Evolutionary conservation across 1,139 yeast genomes (phyloP).

Genomic region (Zygosaccharomyces sapae): DNA sequence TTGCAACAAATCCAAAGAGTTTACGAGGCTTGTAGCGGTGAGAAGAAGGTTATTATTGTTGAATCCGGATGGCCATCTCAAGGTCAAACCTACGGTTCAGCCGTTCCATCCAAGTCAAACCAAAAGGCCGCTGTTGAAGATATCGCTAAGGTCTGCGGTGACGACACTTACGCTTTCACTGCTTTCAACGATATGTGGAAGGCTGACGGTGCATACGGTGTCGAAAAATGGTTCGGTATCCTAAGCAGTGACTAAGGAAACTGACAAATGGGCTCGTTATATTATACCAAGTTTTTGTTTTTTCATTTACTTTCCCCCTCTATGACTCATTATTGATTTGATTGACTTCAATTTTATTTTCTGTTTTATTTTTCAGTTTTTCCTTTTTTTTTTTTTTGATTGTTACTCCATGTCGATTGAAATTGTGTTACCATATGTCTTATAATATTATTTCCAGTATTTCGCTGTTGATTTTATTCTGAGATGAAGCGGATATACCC

Average conservation of each 20-base stretch:
- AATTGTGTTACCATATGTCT: not conserved
- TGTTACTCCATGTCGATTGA: not conserved
- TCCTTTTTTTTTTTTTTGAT: not conserved
- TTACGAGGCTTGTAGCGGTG: constrained; percentile 58
- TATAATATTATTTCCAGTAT: too few relatives aligned
- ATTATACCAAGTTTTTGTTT: constrained; percentile 6
- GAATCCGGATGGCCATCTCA: constrained; percentile 83
- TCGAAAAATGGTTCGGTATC: constrained; percentile 75
- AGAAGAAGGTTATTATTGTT: constrained; percentile 56
- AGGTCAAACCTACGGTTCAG: constrained; percentile 61
- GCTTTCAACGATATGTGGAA: constrained; percentile 80
- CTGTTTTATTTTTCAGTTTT: constrained; percentile 3
- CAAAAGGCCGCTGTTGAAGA: constrained; percentile 58
- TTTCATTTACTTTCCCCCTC: constrained; percentile 8
- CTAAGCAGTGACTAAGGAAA: constrained; percentile 24
- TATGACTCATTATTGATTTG: constrained; percentile 2
- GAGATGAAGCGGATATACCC: too few relatives aligned
- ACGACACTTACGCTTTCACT: constrained; percentile 58
- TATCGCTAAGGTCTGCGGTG: constrained; percentile 52
- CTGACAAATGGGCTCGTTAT: constrained; percentile 1
- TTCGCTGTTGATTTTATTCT: too few relatives aligned
- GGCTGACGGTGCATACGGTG: constrained; percentile 58
- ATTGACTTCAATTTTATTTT: not conserved
- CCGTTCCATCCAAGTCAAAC: constrained; percentile 62
- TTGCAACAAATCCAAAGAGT: constrained; percentile 62